Conservation (phyloP, 768 basidiomycete genomes). For the Tephrocybe sp. region DNA sequence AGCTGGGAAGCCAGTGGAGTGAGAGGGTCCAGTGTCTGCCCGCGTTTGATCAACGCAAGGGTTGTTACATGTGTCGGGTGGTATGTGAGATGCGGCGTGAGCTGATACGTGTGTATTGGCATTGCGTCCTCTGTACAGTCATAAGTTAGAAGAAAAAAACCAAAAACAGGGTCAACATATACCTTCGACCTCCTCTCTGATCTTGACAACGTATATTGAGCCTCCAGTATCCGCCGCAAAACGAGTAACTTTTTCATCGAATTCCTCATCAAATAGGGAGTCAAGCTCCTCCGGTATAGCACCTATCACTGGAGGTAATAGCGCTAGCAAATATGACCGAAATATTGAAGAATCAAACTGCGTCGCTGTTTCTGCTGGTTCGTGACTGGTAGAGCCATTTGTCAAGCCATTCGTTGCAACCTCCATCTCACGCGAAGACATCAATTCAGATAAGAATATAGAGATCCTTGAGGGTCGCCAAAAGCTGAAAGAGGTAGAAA, state of each 20-base stretch:
- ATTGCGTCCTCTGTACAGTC: constrained; percentile 56
- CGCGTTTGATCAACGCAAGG: constrained; percentile 93
- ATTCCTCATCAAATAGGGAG: constrained; percentile 66
- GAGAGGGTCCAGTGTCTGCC: constrained; percentile 76
- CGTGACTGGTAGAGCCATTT: constrained; percentile 27
- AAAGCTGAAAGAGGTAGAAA: constrained; percentile 14
- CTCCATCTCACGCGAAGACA: constrained; percentile 24
- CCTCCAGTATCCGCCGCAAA: constrained; percentile 77
- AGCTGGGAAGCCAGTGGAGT: constrained; percentile 80
- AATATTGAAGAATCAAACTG: constrained; percentile 72
- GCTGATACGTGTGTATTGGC: constrained; percentile 61
- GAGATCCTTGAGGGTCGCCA: constrained; percentile 16
- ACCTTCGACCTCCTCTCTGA: constrained; percentile 75
- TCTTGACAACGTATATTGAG: constrained; percentile 81
- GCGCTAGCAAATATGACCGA: constrained; percentile 62
- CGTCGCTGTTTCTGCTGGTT: constrained; percentile 24
- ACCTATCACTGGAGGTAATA: constrained; percentile 84
- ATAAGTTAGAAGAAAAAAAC: constrained; percentile 8
- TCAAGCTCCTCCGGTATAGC: constrained; percentile 63
- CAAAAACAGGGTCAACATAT: constrained; percentile 19
- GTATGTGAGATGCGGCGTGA: constrained; percentile 76
- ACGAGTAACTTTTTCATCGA: constrained; percentile 69
- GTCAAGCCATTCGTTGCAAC: constrained; percentile 23
- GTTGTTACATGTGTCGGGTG: constrained; percentile 79
- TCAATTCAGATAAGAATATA: constrained; percentile 7